Evolutionary conservation across 305 asterid genomes (phyloP), one percentile per base, ranked within the genome.

Genomic region (Solanum hybrid): DNA sequence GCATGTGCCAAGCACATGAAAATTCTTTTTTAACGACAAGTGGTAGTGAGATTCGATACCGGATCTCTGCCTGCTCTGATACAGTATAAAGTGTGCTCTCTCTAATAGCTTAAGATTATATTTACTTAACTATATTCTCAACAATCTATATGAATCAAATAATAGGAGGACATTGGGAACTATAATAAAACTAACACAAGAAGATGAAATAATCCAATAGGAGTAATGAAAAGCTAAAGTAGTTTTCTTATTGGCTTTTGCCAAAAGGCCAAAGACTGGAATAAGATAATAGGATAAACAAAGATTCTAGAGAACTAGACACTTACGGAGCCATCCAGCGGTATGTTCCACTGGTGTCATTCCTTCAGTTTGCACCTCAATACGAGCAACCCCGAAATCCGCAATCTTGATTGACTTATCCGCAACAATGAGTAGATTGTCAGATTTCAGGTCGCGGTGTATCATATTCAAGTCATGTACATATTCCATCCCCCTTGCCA

Each of bases 271-370:
- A 29, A 3, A 83, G 10, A 45, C 20, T 27, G 75, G 75, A 83
- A 45, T 17, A 29, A 83, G 29, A 45, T 83, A 83, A 83, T 6
- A 45, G 70, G 73, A 45, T 83, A 27, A 41, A 83, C 68, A 83
- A 83, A 51, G 73, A 24, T 29, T 9, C 87, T 83, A 68, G 65
- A 85, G 75, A 83, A 26, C 11, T 87, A 78, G 89, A 85, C 81
- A 93, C 98, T 96, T 94, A 97, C 99, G 98, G 99, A 82, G 99
- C 99, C 99, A 97, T 97, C 99, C 99, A 97, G 39, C 99, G 95
- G 90, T 97, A 97, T 34, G 99, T 97, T 89, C 99, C 99, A 13
- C 98, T 22, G 98, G 99, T 72, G 99, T 97, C 99, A 97, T 97
- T 89, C 99, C 99, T 93, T 97, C 99, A 12, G 99, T 97, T 93